Evolutionary conservation across 116 monocot genomes (phyloP), one percentile per base, ranked within the genome.

Genomic region (Cymodocea nodosa): DNA sequence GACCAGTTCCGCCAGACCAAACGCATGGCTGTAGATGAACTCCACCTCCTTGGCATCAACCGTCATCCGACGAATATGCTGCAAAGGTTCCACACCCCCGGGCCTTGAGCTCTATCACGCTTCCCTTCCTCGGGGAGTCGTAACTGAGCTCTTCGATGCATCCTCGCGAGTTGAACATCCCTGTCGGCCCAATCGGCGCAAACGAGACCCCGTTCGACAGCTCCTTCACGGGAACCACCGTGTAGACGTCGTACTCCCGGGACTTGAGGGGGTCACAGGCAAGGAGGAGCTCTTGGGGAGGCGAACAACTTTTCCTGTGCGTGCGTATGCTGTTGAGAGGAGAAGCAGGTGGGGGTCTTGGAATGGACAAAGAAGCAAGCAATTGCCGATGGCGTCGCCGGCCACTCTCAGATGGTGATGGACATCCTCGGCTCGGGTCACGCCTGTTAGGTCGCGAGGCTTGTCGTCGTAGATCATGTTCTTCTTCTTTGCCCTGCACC

Each of bases 111-210:
- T 67, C 66, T 0, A 82, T n/a, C n/a, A n/a, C 18, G 53, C 1
- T 53, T 53, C n/a, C 15, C 16, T 18, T 18, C 37, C 23, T 10
- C 50, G 14, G 50, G 62, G 6, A 25, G 13, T 62, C 1, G 48
- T 36, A 39, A 22, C 57, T 83, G 71, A 85, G 23, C 34, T 78
- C 83, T 59, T 75, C 79, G 30, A 85, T 66, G 16, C 81, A 85
- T 75, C 89, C 85, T 66, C 85, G 81, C 60, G 83, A 83, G 52
- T 89, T 89, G 71, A 84, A 84, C 89, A 89, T 84, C 22, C 68
- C 68, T 15, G 84, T 36, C 71, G 84, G 69, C 12, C 89, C 89
- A 59, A 89, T 77, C 0, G 89, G 82, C 2, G 89, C 89, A 52
- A 89, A 81, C 10, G 75, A 72, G 51, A 63, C 67, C 52, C 84